These are phyloP conservation scores for Magnaporthales sp. DNA, from an alignment of 2,329 filamentous ascomycete species.

Conservation along the genomic window DNA sequence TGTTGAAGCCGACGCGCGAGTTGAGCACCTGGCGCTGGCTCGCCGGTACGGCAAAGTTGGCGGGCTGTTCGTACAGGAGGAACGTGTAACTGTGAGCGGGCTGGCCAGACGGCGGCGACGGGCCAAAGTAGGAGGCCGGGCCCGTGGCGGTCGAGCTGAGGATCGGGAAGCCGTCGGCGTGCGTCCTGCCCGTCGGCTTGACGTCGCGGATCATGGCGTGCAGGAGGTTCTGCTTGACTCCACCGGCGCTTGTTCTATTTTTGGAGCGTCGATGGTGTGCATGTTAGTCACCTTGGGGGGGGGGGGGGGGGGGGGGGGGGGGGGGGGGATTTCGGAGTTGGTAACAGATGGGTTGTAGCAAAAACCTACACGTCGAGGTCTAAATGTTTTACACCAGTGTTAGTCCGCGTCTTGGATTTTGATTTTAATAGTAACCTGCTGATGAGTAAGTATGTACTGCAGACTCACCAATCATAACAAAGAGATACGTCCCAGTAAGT, in stretches of 20 bases:
- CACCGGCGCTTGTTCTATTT: slow-evolving; percentile 3
- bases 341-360: slow-evolving; percentile 7
- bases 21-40: slow-evolving; percentile 4
- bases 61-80: slow-evolving; percentile 26
- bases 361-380: slow-evolving; percentile 15
- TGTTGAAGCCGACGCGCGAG: slow-evolving; percentile 8
- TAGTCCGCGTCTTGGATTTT: not conserved
- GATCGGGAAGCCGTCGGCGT: slow-evolving; percentile 9
- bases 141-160: slow-evolving; percentile 14
- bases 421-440: not conserved
- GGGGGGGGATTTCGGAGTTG: not conserved
- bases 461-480: slow-evolving; percentile 16
- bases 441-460: not conserved
- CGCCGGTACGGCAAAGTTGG: slow-evolving; percentile 20
- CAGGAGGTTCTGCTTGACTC: slow-evolving; percentile 8
- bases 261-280: not conserved
- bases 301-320: no score
- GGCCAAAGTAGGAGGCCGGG: slow-evolving; percentile 17
- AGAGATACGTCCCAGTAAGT: slow-evolving; percentile 16
- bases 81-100: slow-evolving; percentile 29
- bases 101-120: slow-evolving; percentile 23
- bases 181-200: slow-evolving; percentile 10
- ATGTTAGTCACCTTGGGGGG: not conserved
- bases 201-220: slow-evolving; percentile 18
- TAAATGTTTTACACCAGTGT: not conserved